Base-by-base conservation (phyloP, 768 basidiomycete species). In the Exsudoporus frostii region DNA sequence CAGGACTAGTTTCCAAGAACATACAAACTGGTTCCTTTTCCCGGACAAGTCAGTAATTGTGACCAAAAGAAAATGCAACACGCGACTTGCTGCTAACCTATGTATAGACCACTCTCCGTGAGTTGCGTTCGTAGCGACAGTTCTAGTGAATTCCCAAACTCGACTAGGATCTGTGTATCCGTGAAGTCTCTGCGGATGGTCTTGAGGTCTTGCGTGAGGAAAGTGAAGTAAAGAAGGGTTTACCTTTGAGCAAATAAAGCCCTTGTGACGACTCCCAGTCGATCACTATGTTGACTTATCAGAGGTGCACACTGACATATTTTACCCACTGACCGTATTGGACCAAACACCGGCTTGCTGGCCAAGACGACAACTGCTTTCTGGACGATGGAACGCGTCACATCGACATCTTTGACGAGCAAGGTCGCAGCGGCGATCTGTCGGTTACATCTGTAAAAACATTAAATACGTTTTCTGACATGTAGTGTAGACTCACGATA, bases 321-420 rank as follows among this genome's bases (percentile, higher is more conserved):
- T 33, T 29, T 38, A 20, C 14, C 10, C 25, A 61, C 72, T 34
- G 39, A 89, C 88, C 95, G 83, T 71, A 98, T 92, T 10, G 93
- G 92, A 13, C 97, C 97, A 64, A 96, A 96, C 2, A 95, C 82
- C 0, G 93, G 92, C 65, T 90, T 90, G 13, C 87, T 83, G 4
- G 92, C 94, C 33, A 99, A 76, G 3, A 99, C 90, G 0, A 98
- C 92, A 4, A 99, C 91, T 0, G 97, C 95, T 67, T 98, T 99
- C 70, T 99, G 97, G 0, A 99, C 97, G 9, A 88, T 98, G 5
- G 90, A 92, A 15, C 97, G 85, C 5, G 97, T 98, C 17, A 98
- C 91, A 57, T 97, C 95, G 2, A 81, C 75, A 36, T 83, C 80
- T 65, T 86, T 88, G 43, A 89, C 86, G 5, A 92, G 74, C 27